Evolutionary conservation across 2,329 filamentous ascomycete species (phyloP), one percentile per base, ranked within the genome.

Genomic region (Diplodia corticola): DNA sequence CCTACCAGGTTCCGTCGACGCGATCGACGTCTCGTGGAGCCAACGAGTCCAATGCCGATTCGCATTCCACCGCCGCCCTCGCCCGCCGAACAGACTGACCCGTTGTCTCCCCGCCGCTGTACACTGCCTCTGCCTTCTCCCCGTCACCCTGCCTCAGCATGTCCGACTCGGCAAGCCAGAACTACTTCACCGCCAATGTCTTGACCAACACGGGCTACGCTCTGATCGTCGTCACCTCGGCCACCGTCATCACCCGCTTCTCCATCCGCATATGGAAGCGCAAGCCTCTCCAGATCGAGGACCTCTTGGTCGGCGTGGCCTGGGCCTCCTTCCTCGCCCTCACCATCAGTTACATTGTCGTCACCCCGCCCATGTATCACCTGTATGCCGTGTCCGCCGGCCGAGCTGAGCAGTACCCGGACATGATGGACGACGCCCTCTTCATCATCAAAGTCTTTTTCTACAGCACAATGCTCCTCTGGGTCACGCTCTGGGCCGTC

Each of bases 401-500:
- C 20, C 66, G 66, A 26, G 71, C 70, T 9, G 35, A 65, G 5
- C 67, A 69, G 0, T 79, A 78, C 64, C 63, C 72, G 1, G 71
- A 67, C 2, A 68, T 80, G n/a, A 44, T 69, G 66, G 48, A 73
- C 5, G 79, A 80, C 53, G 67, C 70, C 3, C 48, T 73, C 0
- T 67, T 71, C 28, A 71, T 78, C 60, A 73, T 77, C 22, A 76
- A 76, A 59, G 71, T 79, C 22, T 79, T 80, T 69, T 80, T 79
- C 66, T 73, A 75, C 10, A 77, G 75, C 20, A 76, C 75, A 4
- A 73, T 79, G 51, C 71, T 77, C 24, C 75, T 79, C 59, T 80
- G 78, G 77, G 67, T 75, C 6, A 75, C 74, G 20, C 72, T 81
- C 5, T 80, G 77, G 77, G 71, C 76, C 40, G 75, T 80, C 61